Evolutionary conservation across 352 stramenopile species (phyloP).

Genomic region (Globisporangium solare): DNA sequence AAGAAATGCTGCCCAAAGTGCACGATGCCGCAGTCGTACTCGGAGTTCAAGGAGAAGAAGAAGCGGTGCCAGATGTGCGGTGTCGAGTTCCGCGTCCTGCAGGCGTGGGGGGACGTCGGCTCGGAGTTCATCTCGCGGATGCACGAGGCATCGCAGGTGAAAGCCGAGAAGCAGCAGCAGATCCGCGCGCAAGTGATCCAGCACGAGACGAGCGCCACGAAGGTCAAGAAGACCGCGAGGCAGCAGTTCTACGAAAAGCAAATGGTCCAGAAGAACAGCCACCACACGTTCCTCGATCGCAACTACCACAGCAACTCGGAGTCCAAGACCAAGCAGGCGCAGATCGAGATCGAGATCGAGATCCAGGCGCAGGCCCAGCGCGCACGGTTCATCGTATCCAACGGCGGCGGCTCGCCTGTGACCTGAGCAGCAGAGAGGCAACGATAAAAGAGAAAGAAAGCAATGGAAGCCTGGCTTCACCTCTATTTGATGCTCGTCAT

Average conservation of each 20-base stretch:
- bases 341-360: constrained; percentile 36
- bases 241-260: constrained; percentile 71
- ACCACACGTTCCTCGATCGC: constrained; percentile 56
- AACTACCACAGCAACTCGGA: constrained; percentile 46
- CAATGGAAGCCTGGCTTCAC: too few relatives aligned
- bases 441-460: background rate
- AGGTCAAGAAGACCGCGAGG: constrained; percentile 41
- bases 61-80: constrained; percentile 79
- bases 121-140: constrained; percentile 61
- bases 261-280: constrained; percentile 42
- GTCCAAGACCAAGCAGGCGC: constrained; percentile 57
- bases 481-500: too few relatives aligned
- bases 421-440: background rate
- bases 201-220: constrained; percentile 26
- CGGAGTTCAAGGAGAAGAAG: constrained; percentile 85
- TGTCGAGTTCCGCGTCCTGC: constrained; percentile 61
- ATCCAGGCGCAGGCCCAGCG: constrained; percentile 36
- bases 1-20: constrained; percentile 80
- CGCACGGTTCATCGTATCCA: constrained; percentile 6
- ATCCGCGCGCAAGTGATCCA: constrained; percentile 40
- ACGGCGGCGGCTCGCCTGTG: constrained; percentile 6
- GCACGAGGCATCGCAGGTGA: constrained; percentile 30
- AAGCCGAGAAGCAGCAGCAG: constrained; percentile 43
- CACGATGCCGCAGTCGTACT: constrained; percentile 63
- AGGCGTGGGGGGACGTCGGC: constrained; percentile 75